Percentiles rank a stretch among this genome's conserved stretches.
Evolutionary conservation across 306 rosid genomes (phyloP).

Genomic region (Begonia peltatifolia): DNA sequence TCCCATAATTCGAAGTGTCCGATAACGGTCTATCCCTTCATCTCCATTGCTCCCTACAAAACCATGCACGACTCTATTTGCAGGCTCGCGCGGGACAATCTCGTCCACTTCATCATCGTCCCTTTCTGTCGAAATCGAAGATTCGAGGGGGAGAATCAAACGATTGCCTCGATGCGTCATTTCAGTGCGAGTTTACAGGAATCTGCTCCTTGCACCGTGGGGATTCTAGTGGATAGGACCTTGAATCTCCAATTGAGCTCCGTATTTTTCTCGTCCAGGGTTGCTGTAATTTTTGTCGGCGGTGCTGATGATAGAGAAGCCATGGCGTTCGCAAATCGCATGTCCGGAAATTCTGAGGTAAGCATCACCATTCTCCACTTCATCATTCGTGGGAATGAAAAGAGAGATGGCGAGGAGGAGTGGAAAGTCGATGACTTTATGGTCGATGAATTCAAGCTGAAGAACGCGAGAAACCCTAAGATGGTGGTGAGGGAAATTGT

Average conservation of each 20-base stretch:
- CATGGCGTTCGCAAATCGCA: no score
- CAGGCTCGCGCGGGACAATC: constrained; percentile 22
- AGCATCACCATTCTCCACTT: no score
- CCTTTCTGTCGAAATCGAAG: constrained; percentile 28
- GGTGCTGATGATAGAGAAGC: no score
- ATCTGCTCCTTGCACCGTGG: constrained; percentile 34
- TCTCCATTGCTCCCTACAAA: constrained; percentile 36
- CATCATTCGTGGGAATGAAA: no score
- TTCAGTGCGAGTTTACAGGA: constrained; percentile 20
- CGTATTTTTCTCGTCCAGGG: no score
- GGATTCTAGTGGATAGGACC: constrained; percentile 40
- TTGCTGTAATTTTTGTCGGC: constrained; percentile 4
- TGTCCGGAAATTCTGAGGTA: no score
- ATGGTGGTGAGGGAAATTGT: constrained; percentile 14
- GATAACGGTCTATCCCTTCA: constrained; percentile 14
- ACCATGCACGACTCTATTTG: constrained; percentile 35
- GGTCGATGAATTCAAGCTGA: constrained; percentile 33
- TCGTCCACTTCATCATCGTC: constrained; percentile 23
- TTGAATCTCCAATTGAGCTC: no score
- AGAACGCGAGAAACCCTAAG: constrained; percentile 4
- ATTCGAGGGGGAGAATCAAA: no score
- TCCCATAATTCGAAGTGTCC: constrained; percentile 20
- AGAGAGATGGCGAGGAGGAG: constrained; percentile 4
- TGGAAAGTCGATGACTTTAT: constrained; percentile 18
- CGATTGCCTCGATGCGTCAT: constrained; percentile 12